Conservation (phyloP, 148 eudicot species). For the Camellia lanceoleosa region DNA sequence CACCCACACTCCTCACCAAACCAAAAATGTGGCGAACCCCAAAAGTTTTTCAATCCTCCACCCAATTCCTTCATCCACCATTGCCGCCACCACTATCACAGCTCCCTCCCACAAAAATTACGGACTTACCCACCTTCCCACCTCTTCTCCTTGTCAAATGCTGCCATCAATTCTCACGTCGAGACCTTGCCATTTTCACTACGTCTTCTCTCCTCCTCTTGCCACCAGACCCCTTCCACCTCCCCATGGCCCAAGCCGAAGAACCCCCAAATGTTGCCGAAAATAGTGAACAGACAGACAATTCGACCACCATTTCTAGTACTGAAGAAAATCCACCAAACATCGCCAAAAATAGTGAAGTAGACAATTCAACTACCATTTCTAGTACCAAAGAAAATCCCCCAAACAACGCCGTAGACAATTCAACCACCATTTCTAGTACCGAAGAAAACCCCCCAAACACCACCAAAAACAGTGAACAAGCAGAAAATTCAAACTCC, state of each 20-base stretch:
- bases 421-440: slow-evolving; percentile 5
- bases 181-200: slow-evolving; percentile 52
- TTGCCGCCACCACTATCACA: slow-evolving; percentile 14
- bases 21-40: slow-evolving; percentile 43
- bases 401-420: neutral
- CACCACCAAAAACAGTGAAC: neutral
- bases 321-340: slow-evolving; percentile 24
- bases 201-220: slow-evolving; percentile 51
- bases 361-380: slow-evolving; percentile 8
- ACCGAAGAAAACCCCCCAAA: slow-evolving; percentile 24
- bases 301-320: slow-evolving; percentile 6
- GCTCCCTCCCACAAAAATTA: slow-evolving; percentile 16
- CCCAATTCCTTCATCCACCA: slow-evolving; percentile 27
- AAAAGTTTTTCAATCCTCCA: slow-evolving; percentile 32
- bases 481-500: slow-evolving; percentile 10
- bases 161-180: slow-evolving; percentile 41
- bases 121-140: slow-evolving; percentile 16
- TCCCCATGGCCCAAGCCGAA: slow-evolving; percentile 37
- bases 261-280: slow-evolving; percentile 14
- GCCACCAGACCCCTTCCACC: slow-evolving; percentile 30
- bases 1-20: neutral
- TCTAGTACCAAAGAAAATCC: slow-evolving; percentile 25
- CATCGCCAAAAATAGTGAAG: neutral
- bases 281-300: slow-evolving; percentile 3
- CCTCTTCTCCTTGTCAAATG: slow-evolving; percentile 31